phyloP scores from a whole-genome alignment of 352 stramenopile species.

The Hyaloperonospora arabidopsidis region DNA sequence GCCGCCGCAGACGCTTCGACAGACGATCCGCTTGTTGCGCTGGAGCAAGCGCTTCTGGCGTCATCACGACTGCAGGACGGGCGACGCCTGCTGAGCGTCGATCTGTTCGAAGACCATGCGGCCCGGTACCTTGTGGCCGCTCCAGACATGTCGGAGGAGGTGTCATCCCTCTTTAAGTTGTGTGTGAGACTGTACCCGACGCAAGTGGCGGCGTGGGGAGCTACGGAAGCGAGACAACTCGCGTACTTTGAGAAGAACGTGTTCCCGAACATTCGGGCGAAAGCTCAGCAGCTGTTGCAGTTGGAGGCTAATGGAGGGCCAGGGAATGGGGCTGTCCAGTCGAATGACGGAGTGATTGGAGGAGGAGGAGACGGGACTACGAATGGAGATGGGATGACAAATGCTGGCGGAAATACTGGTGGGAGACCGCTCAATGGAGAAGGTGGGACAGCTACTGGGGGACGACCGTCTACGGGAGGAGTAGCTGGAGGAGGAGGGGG shows the following conservation, averaged over 20 bases:
- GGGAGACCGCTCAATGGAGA: too few species aligned
- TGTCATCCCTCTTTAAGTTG: slow-evolving; percentile 50
- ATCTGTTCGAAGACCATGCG: slow-evolving; percentile 35
- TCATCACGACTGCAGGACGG: slow-evolving; percentile 17
- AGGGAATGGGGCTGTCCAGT: not conserved
- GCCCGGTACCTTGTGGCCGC: slow-evolving; percentile 35
- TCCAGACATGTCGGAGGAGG: slow-evolving; percentile 33
- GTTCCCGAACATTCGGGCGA: slow-evolving; percentile 49
- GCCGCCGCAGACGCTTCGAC: not conserved
- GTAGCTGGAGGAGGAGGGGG: too few species aligned
- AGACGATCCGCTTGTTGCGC: slow-evolving; percentile 10
- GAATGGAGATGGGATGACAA: not conserved
- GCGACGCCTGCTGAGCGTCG: slow-evolving; percentile 20
- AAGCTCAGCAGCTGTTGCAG: slow-evolving; percentile 22
- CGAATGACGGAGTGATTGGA: slow-evolving; percentile 5
- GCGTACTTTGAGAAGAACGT: slow-evolving; percentile 55
- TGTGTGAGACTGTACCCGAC: slow-evolving; percentile 50
- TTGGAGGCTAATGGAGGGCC: not conserved
- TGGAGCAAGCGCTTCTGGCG: slow-evolving; percentile 24
- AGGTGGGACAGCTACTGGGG: too few species aligned
- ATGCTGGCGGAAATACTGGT: too few species aligned
- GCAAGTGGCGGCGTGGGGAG: slow-evolving; percentile 36
- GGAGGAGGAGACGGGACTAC: not conserved
- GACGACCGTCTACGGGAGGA: too few species aligned
- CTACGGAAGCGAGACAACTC: slow-evolving; percentile 37